Conservation (phyloP, 208 protist genomes). For the Leishmania tarentolae region DNA sequence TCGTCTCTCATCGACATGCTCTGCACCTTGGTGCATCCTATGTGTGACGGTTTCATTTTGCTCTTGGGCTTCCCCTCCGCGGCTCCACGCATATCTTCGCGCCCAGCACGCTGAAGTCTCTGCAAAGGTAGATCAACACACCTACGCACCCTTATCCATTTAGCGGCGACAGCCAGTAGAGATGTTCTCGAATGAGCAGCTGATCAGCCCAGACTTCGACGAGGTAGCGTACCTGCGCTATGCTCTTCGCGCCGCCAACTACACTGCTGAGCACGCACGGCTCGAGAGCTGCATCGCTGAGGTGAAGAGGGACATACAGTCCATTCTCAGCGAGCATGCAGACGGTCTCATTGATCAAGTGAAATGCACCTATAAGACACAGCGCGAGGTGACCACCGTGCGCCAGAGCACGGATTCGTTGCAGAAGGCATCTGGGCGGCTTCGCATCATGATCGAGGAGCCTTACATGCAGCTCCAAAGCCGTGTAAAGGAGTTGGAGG, state of each 20-base stretch:
- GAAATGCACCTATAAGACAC: conserved; percentile 53
- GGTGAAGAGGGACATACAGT: conserved; percentile 50
- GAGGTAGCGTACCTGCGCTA: conserved; percentile 80
- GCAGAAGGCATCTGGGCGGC: conserved; percentile 47
- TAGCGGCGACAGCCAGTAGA: background rate
- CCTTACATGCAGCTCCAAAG: conserved; percentile 57
- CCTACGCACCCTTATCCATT: background rate
- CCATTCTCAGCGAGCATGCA: conserved; percentile 55
- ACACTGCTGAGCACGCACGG: conserved; percentile 51
- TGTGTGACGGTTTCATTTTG: background rate
- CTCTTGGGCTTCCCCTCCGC: background rate
- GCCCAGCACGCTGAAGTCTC: background rate
- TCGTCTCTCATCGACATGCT: background rate
- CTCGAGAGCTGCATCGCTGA: conserved; percentile 53
- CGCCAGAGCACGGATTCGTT: conserved; percentile 58
- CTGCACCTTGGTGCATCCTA: background rate
- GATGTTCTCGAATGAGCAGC: conserved; percentile 73
- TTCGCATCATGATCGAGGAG: conserved; percentile 73
- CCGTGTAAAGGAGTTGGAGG: conserved; percentile 62
- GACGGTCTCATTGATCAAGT: conserved; percentile 69
- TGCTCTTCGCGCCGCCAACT: conserved; percentile 52
- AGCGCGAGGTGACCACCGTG: conserved; percentile 51
- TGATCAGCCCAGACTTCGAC: conserved; percentile 77
- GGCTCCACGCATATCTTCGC: background rate
- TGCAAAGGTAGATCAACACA: background rate